A percentile compares a stretch with the other conserved stretches of the same genome.
Conservation (phyloP, 257 asterid genomes). For the Eucommia ulmoides region DNA sequence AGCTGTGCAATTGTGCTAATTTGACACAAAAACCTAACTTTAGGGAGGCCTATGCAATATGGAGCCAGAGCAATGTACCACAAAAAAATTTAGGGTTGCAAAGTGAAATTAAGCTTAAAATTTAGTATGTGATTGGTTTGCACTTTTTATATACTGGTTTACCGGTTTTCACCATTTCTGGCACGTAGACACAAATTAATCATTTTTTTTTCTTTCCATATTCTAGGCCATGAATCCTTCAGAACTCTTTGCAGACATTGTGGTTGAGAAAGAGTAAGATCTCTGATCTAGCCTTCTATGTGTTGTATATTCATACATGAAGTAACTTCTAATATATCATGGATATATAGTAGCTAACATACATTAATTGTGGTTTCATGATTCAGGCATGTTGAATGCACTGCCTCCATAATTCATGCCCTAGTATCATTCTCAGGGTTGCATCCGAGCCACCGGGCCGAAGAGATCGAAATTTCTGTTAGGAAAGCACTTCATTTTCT, state of each 20-base stretch:
- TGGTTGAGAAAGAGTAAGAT: constrained; percentile 70
- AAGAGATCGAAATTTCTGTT: constrained; percentile 50
- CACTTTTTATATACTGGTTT: no score
- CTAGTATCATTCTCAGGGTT: constrained; percentile 41
- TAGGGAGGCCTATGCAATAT: no score
- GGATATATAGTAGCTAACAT: background rate
- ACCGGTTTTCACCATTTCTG: no score
- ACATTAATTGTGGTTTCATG: constrained; percentile 1
- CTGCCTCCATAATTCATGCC: constrained; percentile 40
- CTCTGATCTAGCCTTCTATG: background rate
- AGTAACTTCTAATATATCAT: background rate
- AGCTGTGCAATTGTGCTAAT: no score
- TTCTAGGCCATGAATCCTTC: constrained; percentile 62
- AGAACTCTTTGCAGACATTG: constrained; percentile 67
- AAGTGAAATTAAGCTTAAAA: background rate
- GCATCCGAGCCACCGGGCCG: constrained; percentile 56
- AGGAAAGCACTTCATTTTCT: constrained; percentile 33
- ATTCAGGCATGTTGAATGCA: constrained; percentile 52
- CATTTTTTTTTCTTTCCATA: background rate
- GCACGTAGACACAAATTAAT: background rate
- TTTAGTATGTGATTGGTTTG: background rate
- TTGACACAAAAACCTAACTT: no score
- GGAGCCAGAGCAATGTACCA: background rate
- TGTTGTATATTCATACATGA: background rate
- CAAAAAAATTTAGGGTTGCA: no score